Base-by-base conservation (phyloP, 129 eudicot species). In the Erigeron canadensis region DNA sequence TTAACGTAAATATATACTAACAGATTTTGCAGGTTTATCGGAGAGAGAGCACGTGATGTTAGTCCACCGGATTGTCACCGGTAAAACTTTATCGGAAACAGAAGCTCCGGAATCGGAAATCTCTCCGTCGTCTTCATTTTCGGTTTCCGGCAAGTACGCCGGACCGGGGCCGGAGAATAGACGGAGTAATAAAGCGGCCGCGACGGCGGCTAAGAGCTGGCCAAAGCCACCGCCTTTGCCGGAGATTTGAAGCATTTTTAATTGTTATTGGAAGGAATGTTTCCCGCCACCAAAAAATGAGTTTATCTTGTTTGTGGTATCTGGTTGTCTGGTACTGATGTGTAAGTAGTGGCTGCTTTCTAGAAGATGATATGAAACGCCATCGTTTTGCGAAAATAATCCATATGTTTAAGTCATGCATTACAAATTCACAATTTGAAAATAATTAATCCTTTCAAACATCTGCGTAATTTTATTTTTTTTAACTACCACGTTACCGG, bases 131-230 rank as follows among this genome's bases (percentile, higher is more conserved):
- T 72, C 75, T 41, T 68, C 81, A 39, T 16, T 63, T 53, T 82
- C 85, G 37, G 65, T 48, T n/a, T 83, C 92, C 65, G 81, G 88
- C 62, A 83, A 72, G 28, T 86, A 51, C 60, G 82, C 96, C 11
- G 94, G 97, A 12, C 94, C 96, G 10, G 97, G 94, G 51, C 83
- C 89, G 67, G 97, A 73, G 81, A 89, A 79, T 16, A 94, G 56
- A 21, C 96, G 98, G 79, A 94, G 84, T 54, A 94, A 62, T 42
- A 94, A 22, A 23, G 96, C 90, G 12, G 92, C 96, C 56, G 92
- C 96, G 21, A 87, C 90, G n/a, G 96, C 98, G 51, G 89, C 87
- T 59, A 94, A 79, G 37, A 94, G 53, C 86, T 89, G 92, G 51
- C 90, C 96, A 0, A 87, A 74, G 22, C 92, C 86, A 4, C 96